Conservation (phyloP, 176 grass and related monocot genomes). For the Tillandsia fasciculata region DNA sequence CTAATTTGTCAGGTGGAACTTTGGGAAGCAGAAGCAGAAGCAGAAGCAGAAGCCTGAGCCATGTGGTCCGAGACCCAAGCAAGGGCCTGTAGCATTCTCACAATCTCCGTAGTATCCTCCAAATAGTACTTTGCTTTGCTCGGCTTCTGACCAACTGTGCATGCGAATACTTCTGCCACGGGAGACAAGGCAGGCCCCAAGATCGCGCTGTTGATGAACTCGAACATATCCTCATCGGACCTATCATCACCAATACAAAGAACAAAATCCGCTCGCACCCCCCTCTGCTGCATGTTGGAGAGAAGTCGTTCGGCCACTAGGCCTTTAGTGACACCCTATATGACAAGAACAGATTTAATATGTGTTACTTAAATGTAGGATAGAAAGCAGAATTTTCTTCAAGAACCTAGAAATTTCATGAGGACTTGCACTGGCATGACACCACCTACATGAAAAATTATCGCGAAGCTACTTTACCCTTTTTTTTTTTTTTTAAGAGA, state of each 20-base stretch:
- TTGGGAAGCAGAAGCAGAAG: not conserved
- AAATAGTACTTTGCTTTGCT: constrained; percentile 55
- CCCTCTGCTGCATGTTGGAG: constrained; percentile 13
- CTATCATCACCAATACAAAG: constrained; percentile 45
- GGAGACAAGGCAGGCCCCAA: constrained; percentile 25
- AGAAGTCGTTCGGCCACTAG: constrained; percentile 37
- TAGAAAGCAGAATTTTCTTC: too few relatives aligned
- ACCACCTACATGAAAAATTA: too few relatives aligned
- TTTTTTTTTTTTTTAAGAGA: too few relatives aligned
- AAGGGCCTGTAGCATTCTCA: constrained; percentile 43
- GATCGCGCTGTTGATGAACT: constrained; percentile 28
- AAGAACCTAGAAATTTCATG: too few relatives aligned
- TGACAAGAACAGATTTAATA: not conserved
- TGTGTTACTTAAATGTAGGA: too few relatives aligned
- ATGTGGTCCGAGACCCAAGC: constrained; percentile 30
- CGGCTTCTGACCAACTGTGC: constrained; percentile 50
- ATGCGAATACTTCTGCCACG: constrained; percentile 41
- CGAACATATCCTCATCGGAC: constrained; percentile 54
- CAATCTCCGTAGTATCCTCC: constrained; percentile 38
- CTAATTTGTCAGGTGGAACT: not conserved
- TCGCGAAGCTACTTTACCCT: too few relatives aligned
- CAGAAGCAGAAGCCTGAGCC: not conserved
- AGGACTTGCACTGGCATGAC: too few relatives aligned
- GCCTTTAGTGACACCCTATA: constrained; percentile 42
- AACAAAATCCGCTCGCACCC: constrained; percentile 35